phyloP scores from a whole-genome alignment of 352 stramenopile species.

The Halophytophthora batemanensis region DNA sequence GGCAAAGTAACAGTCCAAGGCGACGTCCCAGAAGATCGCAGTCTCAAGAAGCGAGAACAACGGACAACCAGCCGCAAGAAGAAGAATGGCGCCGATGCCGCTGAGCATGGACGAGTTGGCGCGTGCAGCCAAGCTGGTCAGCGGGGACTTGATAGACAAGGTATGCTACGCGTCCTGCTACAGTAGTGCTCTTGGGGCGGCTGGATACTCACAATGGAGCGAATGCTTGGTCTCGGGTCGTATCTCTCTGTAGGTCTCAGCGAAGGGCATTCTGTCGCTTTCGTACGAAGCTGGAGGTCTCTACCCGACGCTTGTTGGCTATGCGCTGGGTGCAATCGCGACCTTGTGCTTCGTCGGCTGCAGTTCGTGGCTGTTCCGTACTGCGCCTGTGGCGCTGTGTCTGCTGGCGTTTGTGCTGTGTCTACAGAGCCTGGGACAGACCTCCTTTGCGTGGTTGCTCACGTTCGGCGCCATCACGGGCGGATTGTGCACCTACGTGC shows the following conservation, averaged over 20 bases:
- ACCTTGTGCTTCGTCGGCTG: slow-evolving; percentile 31
- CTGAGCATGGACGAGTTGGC: slow-evolving; percentile 27
- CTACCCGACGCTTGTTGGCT: slow-evolving; percentile 58
- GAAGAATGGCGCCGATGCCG: slow-evolving; percentile 5
- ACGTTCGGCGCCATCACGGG: slow-evolving; percentile 38
- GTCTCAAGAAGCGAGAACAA: no score
- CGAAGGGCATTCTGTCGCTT: slow-evolving; percentile 33
- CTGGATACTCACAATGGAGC: neutral
- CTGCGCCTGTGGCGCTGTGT: slow-evolving; percentile 18
- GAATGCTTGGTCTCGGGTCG: neutral
- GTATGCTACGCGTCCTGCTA: no score
- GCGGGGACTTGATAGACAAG: slow-evolving; percentile 22
- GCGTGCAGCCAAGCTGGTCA: slow-evolving; percentile 17
- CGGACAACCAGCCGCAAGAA: no score
- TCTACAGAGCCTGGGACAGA: slow-evolving; percentile 12
- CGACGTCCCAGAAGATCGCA: no score
- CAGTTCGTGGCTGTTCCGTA: slow-evolving; percentile 14
- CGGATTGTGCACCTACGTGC: slow-evolving; percentile 54
- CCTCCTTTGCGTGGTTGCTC: slow-evolving; percentile 32
- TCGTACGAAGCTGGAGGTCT: slow-evolving; percentile 58
- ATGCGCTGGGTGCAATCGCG: slow-evolving; percentile 42
- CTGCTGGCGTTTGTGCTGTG: slow-evolving; percentile 27
- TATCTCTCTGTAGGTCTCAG: slow-evolving; percentile 33
- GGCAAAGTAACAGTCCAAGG: no score
- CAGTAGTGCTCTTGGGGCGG: no score